A percentile compares a stretch with the other conserved stretches of the same genome.
Conservation (phyloP, 768 basidiomycete genomes). For the Mycena vulgaris region DNA sequence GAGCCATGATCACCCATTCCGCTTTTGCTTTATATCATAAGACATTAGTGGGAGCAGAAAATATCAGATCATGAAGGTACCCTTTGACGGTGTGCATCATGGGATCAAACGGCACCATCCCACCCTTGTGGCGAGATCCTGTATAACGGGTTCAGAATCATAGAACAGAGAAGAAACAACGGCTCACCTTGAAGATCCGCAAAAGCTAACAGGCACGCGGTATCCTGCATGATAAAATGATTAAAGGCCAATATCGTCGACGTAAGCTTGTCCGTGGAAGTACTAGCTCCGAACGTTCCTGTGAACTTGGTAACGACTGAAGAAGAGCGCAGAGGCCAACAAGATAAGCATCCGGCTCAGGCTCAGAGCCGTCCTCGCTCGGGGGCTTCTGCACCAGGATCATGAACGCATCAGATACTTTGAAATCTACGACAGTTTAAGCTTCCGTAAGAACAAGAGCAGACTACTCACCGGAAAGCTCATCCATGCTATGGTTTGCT, state of each 20-base stretch:
- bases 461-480: not conserved
- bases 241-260: constrained; percentile 1
- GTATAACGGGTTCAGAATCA: not conserved
- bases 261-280: not conserved
- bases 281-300: constrained; percentile 3
- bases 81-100: constrained; percentile 18
- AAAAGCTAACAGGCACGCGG: constrained; percentile 12
- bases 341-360: not conserved
- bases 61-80: not conserved
- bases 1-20: constrained; percentile 9
- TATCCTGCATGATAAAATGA: constrained; percentile 12
- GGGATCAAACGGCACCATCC: constrained; percentile 1
- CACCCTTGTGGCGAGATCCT: constrained; percentile 5
- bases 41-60: not conserved
- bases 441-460: not conserved
- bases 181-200: constrained; percentile 7
- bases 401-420: constrained; percentile 8
- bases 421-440: not conserved
- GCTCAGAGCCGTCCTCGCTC: no score
- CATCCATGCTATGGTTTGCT: not conserved
- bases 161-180: not conserved
- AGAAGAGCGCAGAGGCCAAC: not conserved
- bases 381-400: not conserved
- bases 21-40: not conserved
- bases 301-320: constrained; percentile 20